Base-by-base conservation (phyloP, 83 land plant genomes). In the Picea abies region DNA sequence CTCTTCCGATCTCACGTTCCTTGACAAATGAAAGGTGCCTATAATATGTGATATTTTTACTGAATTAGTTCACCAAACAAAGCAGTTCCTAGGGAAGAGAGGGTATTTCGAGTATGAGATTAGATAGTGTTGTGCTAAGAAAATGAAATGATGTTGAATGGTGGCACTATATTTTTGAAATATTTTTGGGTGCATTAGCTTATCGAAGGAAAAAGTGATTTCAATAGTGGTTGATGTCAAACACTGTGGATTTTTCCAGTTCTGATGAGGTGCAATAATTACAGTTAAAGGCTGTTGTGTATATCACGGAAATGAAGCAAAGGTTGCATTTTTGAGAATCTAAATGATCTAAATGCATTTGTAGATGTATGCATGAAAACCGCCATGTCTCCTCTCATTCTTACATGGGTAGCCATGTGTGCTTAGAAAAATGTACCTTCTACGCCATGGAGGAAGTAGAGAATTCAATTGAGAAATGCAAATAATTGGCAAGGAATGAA, bases 141-240 rank as follows among this genome's bases (percentile, higher is more conserved):
- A 39, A 15, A 9, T 82, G 84, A 16, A 66, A 22, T 5, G 63
- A 58, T 88, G 90, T 82, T 81, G 5, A 66, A 22, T 5, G 63
- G 32, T 88, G 90, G 88, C 87, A 82, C 60, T 52, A 82, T 20
- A 6, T 12, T 14, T 88, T 82, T 47, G 70, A 83, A 66, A 41
- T 19, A 6, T 85, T 88, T 79, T 81, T 88, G 15, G n/a, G 11
- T 22, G 44, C 85, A 1, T 65, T 88, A 58, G 82, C 62, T 63
- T 85, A 82, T 3, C 67, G 87, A 49, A 82, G 32, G 32, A 29
- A 29, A 29, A 29, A 0, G 32, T 29, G 32, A 29, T 0, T 29
- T 29, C 32, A 29, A 29, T 29, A 29, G 32, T 29, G 32, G 32
- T 29, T 29, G 0, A 29, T 29, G 0, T 29, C 32, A 29, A 29